Percentiles rank a stretch among this genome's conserved stretches.
phyloP scores from a whole-genome alignment of 2,329 filamentous ascomycete genomes.

The Diaporthe vexans region DNA sequence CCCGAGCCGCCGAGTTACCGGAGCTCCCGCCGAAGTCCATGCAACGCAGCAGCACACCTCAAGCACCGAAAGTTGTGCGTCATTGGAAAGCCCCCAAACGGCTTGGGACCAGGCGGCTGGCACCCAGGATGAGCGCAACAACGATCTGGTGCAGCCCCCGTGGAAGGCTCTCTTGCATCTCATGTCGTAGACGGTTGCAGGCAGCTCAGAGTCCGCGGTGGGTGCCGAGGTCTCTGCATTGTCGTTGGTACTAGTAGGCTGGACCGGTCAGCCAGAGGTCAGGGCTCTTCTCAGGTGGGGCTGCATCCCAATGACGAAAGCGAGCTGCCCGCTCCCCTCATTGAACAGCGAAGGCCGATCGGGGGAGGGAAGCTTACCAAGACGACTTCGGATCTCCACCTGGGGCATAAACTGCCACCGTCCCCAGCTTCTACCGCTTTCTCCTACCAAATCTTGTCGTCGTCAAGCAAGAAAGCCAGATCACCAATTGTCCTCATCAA shows the following conservation, averaged over 20 bases:
- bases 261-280: background rate
- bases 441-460: slow-evolving; percentile 39
- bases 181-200: too few relatives aligned
- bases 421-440: slow-evolving; percentile 43
- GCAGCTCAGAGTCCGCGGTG: background rate
- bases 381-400: slow-evolving; percentile 34
- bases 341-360: slow-evolving; percentile 14
- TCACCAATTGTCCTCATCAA: slow-evolving; percentile 40
- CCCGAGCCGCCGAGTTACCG: slow-evolving; percentile 31
- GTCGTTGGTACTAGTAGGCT: background rate
- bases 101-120: too few relatives aligned
- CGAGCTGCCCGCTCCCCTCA: slow-evolving; percentile 30
- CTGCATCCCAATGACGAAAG: slow-evolving; percentile 34
- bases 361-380: slow-evolving; percentile 36
- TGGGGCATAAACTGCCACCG: slow-evolving; percentile 34
- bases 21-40: background rate
- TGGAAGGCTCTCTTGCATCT: background rate
- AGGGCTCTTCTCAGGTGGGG: slow-evolving; percentile 26
- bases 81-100: background rate
- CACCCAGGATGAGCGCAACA: background rate
- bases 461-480: slow-evolving; percentile 27
- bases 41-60: background rate
- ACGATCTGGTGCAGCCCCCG: too few relatives aligned
- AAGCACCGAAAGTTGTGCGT: background rate
- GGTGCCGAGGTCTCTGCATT: background rate